Evolutionary conservation across 2,329 filamentous ascomycete genomes (phyloP), one percentile per base, ranked within the genome.

Genomic region (Venturia asperata): DNA sequence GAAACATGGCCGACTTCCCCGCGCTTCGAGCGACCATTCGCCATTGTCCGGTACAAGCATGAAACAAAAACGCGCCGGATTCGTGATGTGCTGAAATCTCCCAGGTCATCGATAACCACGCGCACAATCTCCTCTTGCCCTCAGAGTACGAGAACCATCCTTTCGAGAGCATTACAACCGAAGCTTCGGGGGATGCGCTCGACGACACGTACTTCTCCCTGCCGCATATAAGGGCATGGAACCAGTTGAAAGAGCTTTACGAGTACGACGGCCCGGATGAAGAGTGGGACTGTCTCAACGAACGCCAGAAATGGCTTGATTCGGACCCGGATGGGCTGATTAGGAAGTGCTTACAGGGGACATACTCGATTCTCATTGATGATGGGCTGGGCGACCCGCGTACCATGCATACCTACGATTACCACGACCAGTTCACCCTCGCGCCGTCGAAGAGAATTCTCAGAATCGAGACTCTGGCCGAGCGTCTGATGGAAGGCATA

Each of bases 301-400:
- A 81, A 64, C 63, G 63, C 30, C 47, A 61, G 30, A 45, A 43
- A 60, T 78, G 78, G 71, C 73, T 84, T 10, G 72, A 78, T 34
- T 74, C 76, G 24, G 68, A 79, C 74, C 47, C 80, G 70, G 78
- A 85, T 5, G 81, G 75, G 2, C 85, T 91, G 79, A 79, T 84
- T 13, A 79, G 77, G 56, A 80, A 79, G 67, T 94, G 90, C 70
- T 80, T 95, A 5, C 75, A 83, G 15, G 90, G 90, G 1, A 89
- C 90, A 37, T 86, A 92, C 72, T 85, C 83, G 1, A 79, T 93
- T 13, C 79, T 95, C 1, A 82, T 95, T n/a, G 91, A 94, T 69
- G 90, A 94, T 74, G 87, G 90, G 0, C 76, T 93, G 9, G 81
- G 83, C 63, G 77, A 79, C 17, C 77, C 78, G 1, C 80, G 82